A percentile compares a stretch with the other conserved stretches of the same genome.
Evolutionary conservation across 305 asterid species (phyloP).

Genomic region (Euphrasia arctica): DNA sequence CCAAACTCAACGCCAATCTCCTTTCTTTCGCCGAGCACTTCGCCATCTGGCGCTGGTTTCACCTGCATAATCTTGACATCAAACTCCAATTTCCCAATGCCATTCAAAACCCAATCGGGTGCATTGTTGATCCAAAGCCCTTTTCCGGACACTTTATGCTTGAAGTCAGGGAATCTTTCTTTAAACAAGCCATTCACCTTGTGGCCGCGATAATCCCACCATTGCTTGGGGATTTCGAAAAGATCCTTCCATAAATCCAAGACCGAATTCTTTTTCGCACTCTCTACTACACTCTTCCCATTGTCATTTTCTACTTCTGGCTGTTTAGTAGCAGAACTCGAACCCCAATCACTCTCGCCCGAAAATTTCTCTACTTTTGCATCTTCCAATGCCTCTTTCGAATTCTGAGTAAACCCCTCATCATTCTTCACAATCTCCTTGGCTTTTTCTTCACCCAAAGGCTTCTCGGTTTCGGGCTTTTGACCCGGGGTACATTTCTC

Average conservation of each 20-base stretch:
- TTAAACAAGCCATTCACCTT: conserved; percentile 45
- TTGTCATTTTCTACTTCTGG: neutral
- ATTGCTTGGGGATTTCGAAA: conserved; percentile 44
- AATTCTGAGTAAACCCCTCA: conserved; percentile 16
- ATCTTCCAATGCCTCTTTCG: conserved; percentile 28
- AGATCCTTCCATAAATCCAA: conserved; percentile 59
- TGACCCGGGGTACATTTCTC: conserved; percentile 3
- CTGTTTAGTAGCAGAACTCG: conserved; percentile 10
- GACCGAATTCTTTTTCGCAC: conserved; percentile 9
- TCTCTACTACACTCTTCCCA: conserved; percentile 5
- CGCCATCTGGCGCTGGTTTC: no score
- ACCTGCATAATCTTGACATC: conserved; percentile 28
- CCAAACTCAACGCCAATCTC: no score
- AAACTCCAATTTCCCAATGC: conserved; percentile 41
- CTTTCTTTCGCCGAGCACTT: neutral
- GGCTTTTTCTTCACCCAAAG: conserved; percentile 2
- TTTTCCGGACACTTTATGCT: conserved; percentile 44
- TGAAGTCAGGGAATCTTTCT: conserved; percentile 57
- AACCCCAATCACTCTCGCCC: no score
- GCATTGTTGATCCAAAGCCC: conserved; percentile 47
- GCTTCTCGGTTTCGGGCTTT: neutral
- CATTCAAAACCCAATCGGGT: conserved; percentile 51
- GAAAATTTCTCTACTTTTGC: conserved; percentile 26
- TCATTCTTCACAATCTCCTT: conserved; percentile 19
- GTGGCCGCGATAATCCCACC: conserved; percentile 63